Conservation (phyloP, 345 rosid genomes). For the Pugionium dolabratum region DNA sequence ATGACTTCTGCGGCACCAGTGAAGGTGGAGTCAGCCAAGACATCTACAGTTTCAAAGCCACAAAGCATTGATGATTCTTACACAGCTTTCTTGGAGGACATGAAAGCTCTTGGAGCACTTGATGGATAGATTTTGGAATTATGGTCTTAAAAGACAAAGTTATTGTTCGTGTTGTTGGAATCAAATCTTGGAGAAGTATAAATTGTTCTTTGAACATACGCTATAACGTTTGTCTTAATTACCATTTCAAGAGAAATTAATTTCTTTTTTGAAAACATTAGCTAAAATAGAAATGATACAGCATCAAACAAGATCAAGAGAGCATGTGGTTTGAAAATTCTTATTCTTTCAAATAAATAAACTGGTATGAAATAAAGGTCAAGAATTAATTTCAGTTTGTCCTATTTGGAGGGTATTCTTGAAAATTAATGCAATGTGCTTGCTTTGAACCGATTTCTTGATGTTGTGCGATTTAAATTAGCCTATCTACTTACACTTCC, state of each 20-base stretch:
- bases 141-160: neutral
- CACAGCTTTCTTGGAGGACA: conserved; percentile 85
- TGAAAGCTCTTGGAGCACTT: conserved; percentile 98
- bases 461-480: neutral
- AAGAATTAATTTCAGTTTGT: conserved; percentile 15
- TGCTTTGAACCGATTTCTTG: conserved; percentile 3
- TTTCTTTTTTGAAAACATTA: too few relatives aligned
- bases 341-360: neutral
- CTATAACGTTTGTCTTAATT: conserved; percentile 11
- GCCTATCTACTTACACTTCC: conserved; percentile 7
- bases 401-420: conserved; percentile 11
- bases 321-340: conserved; percentile 20
- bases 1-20: conserved; percentile 40
- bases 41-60: conserved; percentile 56
- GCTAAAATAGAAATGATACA: neutral
- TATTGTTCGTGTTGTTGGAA: conserved; percentile 16
- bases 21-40: conserved; percentile 52
- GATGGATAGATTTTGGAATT: conserved; percentile 51
- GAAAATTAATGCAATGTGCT: conserved; percentile 10
- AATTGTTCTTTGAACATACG: conserved; percentile 10
- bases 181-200: conserved; percentile 24
- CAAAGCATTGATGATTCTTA: conserved; percentile 90
- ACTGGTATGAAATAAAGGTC: neutral
- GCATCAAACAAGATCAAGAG: neutral
- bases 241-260: neutral